Conservation (phyloP, 73 alveolate species). For the Paramecium sexaurelia region DNA sequence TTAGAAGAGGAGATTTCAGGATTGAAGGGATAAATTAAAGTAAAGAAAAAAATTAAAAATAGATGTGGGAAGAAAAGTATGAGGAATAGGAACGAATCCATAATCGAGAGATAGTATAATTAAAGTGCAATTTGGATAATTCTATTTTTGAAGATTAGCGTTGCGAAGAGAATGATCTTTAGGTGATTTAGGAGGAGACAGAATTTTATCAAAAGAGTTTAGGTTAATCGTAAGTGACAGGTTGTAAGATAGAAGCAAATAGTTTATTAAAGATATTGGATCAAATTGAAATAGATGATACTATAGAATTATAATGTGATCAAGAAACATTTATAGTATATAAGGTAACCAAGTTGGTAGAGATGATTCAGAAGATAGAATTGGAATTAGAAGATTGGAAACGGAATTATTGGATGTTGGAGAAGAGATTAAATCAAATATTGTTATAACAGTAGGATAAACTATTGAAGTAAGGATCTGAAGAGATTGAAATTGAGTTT, state of each 20-base stretch:
- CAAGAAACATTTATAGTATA: neutral
- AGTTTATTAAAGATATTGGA: neutral
- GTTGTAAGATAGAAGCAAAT: neutral
- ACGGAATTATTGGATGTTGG: slow-evolving; percentile 48
- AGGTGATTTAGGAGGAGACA: slow-evolving; percentile 17
- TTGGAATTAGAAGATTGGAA: slow-evolving; percentile 51
- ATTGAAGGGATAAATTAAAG: neutral
- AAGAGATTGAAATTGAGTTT: slow-evolving; percentile 42
- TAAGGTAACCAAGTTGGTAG: neutral
- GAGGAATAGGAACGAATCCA: slow-evolving; percentile 22
- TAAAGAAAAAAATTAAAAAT: neutral
- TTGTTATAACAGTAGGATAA: neutral
- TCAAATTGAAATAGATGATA: slow-evolving; percentile 2
- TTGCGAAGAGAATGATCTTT: neutral
- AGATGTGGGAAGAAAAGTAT: slow-evolving; percentile 38
- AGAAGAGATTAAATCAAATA: slow-evolving; percentile 34
- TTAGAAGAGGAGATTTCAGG: neutral
- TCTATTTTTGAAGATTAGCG: slow-evolving; percentile 45
- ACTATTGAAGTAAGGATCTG: neutral
- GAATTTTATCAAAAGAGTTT: slow-evolving; percentile 9
- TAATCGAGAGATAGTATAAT: slow-evolving; percentile 31
- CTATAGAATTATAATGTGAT: neutral
- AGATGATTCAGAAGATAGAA: neutral
- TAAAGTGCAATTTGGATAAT: slow-evolving; percentile 43
- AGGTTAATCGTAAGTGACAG: neutral